Evolutionary conservation across 441 rosid genomes (phyloP), one percentile per base, ranked within the genome.

Genomic region (Metrosideros polymorpha): DNA sequence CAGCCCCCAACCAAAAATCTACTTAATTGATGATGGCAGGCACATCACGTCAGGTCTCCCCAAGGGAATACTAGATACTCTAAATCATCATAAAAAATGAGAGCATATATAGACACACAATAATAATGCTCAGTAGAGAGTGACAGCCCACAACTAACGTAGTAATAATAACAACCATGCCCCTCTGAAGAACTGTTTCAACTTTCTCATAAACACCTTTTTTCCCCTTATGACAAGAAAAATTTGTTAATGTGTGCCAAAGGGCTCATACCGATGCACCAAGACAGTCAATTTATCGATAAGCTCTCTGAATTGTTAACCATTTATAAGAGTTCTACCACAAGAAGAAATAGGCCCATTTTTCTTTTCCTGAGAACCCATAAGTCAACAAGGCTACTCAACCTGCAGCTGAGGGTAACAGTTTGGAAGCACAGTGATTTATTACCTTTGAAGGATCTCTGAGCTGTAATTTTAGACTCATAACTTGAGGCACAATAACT

Each of bases 401-500:
- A 27, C 9, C 84, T 35, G 54, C 18, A 49, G 24, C 39, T 83
- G 39, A 57, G 24, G 71, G 35, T 55, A 61, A 75, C 53, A 45
- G 35, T 18, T 59, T 17, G 56, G 30, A 88, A 88, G 22, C 18
- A 30, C 56, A 89, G 32, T 57, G 75, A 83, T 82, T 39, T 89
- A 90, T 85, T 92, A 98, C 99, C 99, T 96, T 98, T 49, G 97
- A 93, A 84, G 98, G 89, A 92, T 98, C 99, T 87, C 93, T 90
- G 51, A 98, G 95, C 85, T 94, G 98, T 84, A 89, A 93, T 94
- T 95, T 94, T 42, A 98, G 89, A 91, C 89, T 94, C 97, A 98
- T 93, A 89, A 98, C 96, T 87, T 91, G 97, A 86, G 98, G 99
- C 84, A 96, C 98, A 91, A 98, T 94, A 50, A 94, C 95, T 95